Base-by-base conservation (phyloP, 306 rosid genomes). In the Quercus bicolor region DNA sequence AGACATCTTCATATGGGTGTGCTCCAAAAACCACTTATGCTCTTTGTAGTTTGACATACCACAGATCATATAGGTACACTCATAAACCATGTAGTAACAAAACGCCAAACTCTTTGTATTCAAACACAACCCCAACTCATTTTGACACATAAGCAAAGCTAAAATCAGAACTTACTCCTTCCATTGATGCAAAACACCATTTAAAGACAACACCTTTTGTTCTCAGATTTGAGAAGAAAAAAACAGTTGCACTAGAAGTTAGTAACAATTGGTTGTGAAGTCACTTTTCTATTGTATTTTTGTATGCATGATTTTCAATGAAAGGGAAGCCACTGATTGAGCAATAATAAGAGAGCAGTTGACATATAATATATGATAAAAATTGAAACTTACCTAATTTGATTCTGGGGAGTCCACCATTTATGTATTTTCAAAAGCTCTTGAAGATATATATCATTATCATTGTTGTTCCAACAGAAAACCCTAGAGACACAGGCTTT, bases 1-100 rank as follows among this genome's bases (percentile, higher is more conserved):
- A 68, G 90, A 82, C 97, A 92, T 94, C 78, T 92, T 90, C 82
- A 92, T 82, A 88, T 87, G 93, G 87, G 92, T 87, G 56, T 88
- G 80, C 56, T 86, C 84, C 55, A 84, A 85, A 83, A 78, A 78
- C 90, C 83, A 85, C 76, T 77, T 80, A 73, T 70, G 77, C 64
- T 84, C 77, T 82, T 74, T 82, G 13, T 12, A 81, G 69, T 82
- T 77, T 79, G 87, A 75, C 93, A 88, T 82, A 79, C 73, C 82
- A 81, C 78, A 82, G 85, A 90, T 82, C 87, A 81, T 23, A 85
- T 43, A 78, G 29, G 16, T 48, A 74, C 29, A 74, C 31, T 75
- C 79, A 54, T 40, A 65, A 48, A 80, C 70, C 81, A 66, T 79
- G 56, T 9, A 31, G 20, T 29, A 7, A 37, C 9, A 28, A 64